These are phyloP conservation scores for Alternaria burnsii DNA, from an alignment of 2,329 filamentous ascomycete species.

Conservation along the genomic window DNA sequence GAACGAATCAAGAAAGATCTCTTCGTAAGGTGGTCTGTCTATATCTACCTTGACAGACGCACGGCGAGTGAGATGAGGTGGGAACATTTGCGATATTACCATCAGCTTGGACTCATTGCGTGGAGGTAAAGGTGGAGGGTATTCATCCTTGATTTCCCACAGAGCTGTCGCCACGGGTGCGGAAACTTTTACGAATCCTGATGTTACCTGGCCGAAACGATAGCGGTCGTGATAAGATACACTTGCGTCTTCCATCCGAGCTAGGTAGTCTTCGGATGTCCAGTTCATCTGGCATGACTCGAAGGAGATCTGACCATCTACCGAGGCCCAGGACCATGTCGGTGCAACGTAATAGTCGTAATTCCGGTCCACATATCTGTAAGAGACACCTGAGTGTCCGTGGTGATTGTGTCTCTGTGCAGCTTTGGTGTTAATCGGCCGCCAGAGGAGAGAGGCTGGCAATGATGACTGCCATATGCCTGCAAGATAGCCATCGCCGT, in stretches of 20 bases:
- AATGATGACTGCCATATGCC: slow-evolving; percentile 18
- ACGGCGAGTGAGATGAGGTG: neutral
- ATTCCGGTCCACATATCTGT: neutral
- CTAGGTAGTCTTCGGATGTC: slow-evolving; percentile 3
- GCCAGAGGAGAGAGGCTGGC: slow-evolving; percentile 14
- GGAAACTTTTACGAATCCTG: neutral
- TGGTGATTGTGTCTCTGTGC: neutral
- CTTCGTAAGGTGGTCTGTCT: neutral
- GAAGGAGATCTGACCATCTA: slow-evolving; percentile 14
- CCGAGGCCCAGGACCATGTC: slow-evolving; percentile 27
- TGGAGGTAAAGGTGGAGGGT: neutral
- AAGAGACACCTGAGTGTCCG: neutral
- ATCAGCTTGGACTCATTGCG: neutral
- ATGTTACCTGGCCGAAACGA: neutral
- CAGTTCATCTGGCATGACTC: slow-evolving; percentile 8
- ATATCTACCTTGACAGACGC: neutral
- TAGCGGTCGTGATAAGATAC: neutral
- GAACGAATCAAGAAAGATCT: too few species aligned
- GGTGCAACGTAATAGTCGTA: slow-evolving; percentile 18
- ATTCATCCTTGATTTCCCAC: neutral
- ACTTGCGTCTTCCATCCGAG: neutral
- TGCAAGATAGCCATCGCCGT: slow-evolving; percentile 15
- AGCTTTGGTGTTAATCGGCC: neutral
- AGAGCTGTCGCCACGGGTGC: neutral
- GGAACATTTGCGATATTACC: slow-evolving; percentile 2